phyloP scores from a whole-genome alignment of 371 early-diverging fungal genomes.

The Mortierella sp. region DNA sequence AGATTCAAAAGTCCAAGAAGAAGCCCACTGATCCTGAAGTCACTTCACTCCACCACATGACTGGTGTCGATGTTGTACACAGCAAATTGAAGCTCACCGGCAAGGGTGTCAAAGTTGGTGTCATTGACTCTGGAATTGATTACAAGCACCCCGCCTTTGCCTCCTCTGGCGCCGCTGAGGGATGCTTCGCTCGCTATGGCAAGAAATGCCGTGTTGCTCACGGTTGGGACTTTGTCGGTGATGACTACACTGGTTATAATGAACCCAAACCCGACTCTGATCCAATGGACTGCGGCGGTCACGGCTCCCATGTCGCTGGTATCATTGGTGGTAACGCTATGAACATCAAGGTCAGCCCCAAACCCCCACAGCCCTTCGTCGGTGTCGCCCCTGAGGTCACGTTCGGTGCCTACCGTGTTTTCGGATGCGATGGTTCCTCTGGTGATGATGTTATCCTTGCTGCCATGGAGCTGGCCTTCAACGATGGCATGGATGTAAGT shows the following conservation, averaged over 20 bases:
- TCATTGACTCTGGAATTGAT: slow-evolving; percentile 68
- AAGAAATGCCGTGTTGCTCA: slow-evolving; percentile 56
- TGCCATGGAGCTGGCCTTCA: slow-evolving; percentile 71
- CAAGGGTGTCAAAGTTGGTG: slow-evolving; percentile 68
- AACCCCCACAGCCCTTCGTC: slow-evolving; percentile 53
- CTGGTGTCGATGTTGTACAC: slow-evolving; percentile 69
- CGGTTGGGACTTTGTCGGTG: slow-evolving; percentile 64
- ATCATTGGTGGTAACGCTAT: slow-evolving; percentile 66
- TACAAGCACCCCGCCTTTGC: slow-evolving; percentile 69
- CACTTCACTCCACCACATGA: slow-evolving; percentile 61
- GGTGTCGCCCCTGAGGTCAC: slow-evolving; percentile 77
- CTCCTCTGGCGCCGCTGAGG: slow-evolving; percentile 24
- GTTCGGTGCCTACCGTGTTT: slow-evolving; percentile 69
- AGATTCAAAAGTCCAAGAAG: slow-evolving; percentile 17
- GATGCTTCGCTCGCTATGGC: slow-evolving; percentile 59
- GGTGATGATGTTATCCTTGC: slow-evolving; percentile 68
- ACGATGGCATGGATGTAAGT: slow-evolving; percentile 66
- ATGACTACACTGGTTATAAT: slow-evolving; percentile 35
- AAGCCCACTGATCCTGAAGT: slow-evolving; percentile 35
- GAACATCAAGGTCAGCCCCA: slow-evolving; percentile 21
- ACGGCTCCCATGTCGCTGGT: slow-evolving; percentile 79
- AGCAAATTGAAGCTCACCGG: slow-evolving; percentile 64
- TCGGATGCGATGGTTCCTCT: slow-evolving; percentile 69
- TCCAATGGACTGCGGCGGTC: slow-evolving; percentile 66
- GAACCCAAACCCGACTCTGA: slow-evolving; percentile 60